Base-by-base conservation (phyloP, 2,329 filamentous ascomycete species). In the Massarina eburnea region DNA sequence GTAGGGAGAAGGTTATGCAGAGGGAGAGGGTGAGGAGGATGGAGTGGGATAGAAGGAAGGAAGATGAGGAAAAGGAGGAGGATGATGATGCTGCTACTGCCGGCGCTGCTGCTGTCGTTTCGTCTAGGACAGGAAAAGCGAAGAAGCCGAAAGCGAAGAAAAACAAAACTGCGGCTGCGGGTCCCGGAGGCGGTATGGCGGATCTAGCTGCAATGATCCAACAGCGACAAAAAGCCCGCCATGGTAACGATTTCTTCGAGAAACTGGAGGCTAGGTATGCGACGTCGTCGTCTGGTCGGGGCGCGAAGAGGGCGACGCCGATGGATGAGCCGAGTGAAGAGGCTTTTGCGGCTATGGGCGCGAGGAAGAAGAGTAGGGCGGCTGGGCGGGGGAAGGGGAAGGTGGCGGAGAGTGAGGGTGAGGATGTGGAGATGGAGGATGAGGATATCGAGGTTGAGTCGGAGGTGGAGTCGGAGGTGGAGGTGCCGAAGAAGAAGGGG, bases 131-230 rank as follows among this genome's bases (percentile, higher is more conserved):
- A 22, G n/a, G 78, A 0, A 74, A 78, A 15, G 88, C 92, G 69
- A 90, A 91, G 0, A 73, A 78, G 15, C 87, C 92, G 69, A 89
- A 91, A 0, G 51, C 42, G 8, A 61, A 59, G 37, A 71, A 71
- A 35, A 52, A 48, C 37, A 66, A 65, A 49, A 60, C 67, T 45
- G 47, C 55, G 17, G 54, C 61, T 22, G 52, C 55, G 45, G 48
- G 55, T 15, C 55, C 61, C 21, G 52, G 55, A 44, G 59, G 66
- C 41, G 67, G 63, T 41, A 73, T 67, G 56, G 58, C 53, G 32
- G 59, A 61, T 35, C 56, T 71, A 2, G 66, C 66, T n/a, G 66
- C 68, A 7, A 38, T 71, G 24, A 71, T 71, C 18, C 66, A 68
- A 37, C 62, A 66, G 43, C 55, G 67, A 12, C 66, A 69, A 39